Percentiles rank a stretch among this genome's conserved stretches.
Evolutionary conservation across 2,329 filamentous ascomycete genomes (phyloP).

Genomic region (Ophiostoma sp.): DNA sequence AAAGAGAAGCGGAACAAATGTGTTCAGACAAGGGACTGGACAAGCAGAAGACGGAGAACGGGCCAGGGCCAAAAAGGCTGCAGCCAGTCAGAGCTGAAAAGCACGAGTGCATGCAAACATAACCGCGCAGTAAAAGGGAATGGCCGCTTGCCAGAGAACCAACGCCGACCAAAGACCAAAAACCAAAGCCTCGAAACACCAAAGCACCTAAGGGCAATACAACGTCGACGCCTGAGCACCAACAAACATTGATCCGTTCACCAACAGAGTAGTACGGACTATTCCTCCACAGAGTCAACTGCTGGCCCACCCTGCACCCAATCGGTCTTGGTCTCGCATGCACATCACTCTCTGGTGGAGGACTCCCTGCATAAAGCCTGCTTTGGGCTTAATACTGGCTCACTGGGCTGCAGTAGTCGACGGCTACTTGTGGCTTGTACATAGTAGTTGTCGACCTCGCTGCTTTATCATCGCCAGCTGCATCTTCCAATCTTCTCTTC

Average conservation of each 20-base stretch:
- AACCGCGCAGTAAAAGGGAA: neutral
- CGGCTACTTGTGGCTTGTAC: neutral
- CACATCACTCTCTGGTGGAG: conserved; percentile 10
- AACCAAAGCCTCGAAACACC: neutral
- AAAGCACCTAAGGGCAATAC: neutral
- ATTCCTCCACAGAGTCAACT: neutral
- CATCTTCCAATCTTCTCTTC: neutral
- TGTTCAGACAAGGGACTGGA: neutral
- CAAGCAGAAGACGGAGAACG: neutral
- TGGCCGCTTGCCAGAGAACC: neutral
- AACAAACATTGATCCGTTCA: neutral
- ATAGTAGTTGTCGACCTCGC: too few relatives aligned
- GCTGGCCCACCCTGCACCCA: neutral
- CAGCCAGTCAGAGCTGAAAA: neutral
- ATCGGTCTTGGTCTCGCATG: conserved; percentile 18
- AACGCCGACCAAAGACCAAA: neutral
- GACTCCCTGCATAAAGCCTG: conserved; percentile 19
- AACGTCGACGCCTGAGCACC: neutral
- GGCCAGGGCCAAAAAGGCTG: neutral
- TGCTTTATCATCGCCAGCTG: neutral
- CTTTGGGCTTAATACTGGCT: conserved; percentile 4
- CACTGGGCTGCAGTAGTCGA: conserved; percentile 6
- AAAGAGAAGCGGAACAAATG: neutral
- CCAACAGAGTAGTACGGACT: neutral
- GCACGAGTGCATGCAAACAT: neutral